phyloP scores from a whole-genome alignment of 441 rosid genomes.

The Brassica balearica region DNA sequence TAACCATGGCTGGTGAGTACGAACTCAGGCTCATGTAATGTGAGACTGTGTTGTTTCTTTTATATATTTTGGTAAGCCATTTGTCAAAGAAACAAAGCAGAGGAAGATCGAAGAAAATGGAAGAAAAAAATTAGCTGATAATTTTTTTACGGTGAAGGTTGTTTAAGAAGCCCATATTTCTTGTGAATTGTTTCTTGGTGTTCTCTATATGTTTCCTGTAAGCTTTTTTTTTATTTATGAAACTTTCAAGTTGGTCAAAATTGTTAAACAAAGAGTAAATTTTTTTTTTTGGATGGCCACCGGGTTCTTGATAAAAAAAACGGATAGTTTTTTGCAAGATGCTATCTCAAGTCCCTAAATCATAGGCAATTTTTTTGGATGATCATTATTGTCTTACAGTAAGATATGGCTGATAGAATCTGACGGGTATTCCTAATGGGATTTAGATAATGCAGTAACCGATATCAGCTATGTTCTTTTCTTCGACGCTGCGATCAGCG shows the following conservation, averaged over 20 bases:
- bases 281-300: not conserved
- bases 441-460: too few relatives aligned
- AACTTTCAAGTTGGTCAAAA: constrained; percentile 11
- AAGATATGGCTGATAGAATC: too few relatives aligned
- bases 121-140: constrained; percentile 17
- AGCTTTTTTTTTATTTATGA: constrained; percentile 9
- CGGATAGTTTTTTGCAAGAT: too few relatives aligned
- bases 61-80: constrained; percentile 1
- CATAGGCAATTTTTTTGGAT: too few relatives aligned
- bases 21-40: constrained; percentile 65
- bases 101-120: constrained; percentile 9
- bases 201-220: constrained; percentile 20
- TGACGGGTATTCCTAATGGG: too few relatives aligned
- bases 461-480: too few relatives aligned
- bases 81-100: constrained; percentile 27
- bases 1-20: constrained; percentile 87
- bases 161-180: constrained; percentile 30
- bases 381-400: too few relatives aligned
- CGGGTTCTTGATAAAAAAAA: not conserved
- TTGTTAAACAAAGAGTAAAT: constrained; percentile 11
- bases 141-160: constrained; percentile 11
- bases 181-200: constrained; percentile 41
- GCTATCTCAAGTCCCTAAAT: too few relatives aligned
- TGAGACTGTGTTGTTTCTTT: constrained; percentile 23
- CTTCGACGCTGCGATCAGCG: too few relatives aligned